Percentiles rank a stretch among this genome's conserved stretches.
These are phyloP conservation scores for Ottelia alismoides DNA, from an alignment of 106 monocot species.

Conservation along the genomic window DNA sequence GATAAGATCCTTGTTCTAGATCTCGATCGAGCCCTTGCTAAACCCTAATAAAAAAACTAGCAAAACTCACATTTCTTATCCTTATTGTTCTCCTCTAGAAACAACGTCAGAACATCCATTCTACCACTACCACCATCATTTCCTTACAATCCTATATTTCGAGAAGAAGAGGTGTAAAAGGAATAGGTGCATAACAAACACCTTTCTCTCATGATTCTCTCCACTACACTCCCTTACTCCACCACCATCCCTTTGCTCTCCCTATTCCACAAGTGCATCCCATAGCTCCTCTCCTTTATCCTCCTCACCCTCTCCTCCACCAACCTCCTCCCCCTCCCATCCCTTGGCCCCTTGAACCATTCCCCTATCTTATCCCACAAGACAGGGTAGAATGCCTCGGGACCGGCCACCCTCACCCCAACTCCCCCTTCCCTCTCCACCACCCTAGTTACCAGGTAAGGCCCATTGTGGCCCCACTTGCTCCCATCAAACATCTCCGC, in stretches of 20 bases:
- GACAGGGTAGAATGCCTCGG: conserved; percentile 63
- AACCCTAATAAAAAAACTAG: too few species aligned
- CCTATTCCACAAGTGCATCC: conserved; percentile 75
- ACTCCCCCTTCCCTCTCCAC: conserved; percentile 20
- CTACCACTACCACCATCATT: too few species aligned
- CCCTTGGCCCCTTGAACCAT: conserved; percentile 33
- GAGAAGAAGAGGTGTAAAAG: neutral
- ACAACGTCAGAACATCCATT: too few species aligned
- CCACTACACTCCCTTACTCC: conserved; percentile 58
- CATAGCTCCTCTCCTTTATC: conserved; percentile 37
- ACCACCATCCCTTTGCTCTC: conserved; percentile 29
- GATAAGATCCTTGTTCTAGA: too few species aligned
- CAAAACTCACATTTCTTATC: too few species aligned
- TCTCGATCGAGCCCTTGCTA: too few species aligned
- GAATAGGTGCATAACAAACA: conserved; percentile 58
- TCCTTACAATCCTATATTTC: too few species aligned
- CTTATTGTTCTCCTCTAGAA: too few species aligned
- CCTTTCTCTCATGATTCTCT: conserved; percentile 22
- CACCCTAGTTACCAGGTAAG: conserved; percentile 71
- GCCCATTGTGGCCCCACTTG: conserved; percentile 89
- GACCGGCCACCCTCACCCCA: conserved; percentile 29
- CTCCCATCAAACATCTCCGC: conserved; percentile 56
- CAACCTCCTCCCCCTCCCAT: conserved; percentile 20
- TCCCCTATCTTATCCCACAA: conserved; percentile 39
- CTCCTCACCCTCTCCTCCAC: conserved; percentile 23